A percentile compares a stretch with the other conserved stretches of the same genome.
Conservation (phyloP, 768 basidiomycete species). For the Phanerochaete carnosa region DNA sequence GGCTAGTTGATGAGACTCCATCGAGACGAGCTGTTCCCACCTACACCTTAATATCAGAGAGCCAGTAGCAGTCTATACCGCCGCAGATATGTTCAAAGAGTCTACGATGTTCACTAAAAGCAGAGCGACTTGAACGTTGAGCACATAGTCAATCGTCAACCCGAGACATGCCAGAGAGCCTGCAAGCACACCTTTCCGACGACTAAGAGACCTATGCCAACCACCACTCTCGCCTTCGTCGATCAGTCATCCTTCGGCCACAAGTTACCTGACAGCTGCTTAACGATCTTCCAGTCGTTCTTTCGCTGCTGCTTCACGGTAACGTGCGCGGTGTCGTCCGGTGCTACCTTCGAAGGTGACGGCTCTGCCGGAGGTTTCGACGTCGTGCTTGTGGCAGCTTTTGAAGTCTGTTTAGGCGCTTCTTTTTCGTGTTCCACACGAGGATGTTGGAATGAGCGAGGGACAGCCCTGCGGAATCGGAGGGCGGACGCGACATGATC, state of each 20-base stretch:
- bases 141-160: slow-evolving; percentile 44
- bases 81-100: slow-evolving; percentile 79
- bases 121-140: slow-evolving; percentile 98
- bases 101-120: slow-evolving; percentile 94
- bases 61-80: slow-evolving; percentile 92
- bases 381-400: not conserved
- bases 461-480: not conserved
- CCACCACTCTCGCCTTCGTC: slow-evolving; percentile 75
- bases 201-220: slow-evolving; percentile 79
- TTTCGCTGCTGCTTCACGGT: slow-evolving; percentile 48
- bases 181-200: slow-evolving; percentile 69
- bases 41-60: slow-evolving; percentile 86
- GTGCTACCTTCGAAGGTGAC: not conserved
- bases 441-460: slow-evolving; percentile 5
- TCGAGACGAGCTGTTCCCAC: slow-evolving; percentile 28
- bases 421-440: slow-evolving; percentile 1
- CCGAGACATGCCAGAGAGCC: not conserved
- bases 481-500: not conserved
- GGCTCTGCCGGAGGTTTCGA: not conserved
- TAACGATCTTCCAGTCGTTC: slow-evolving; percentile 87
- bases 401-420: not conserved
- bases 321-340: slow-evolving; percentile 12
- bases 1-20: not conserved
- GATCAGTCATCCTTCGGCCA: slow-evolving; percentile 89
- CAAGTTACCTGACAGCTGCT: slow-evolving; percentile 78